Evolutionary conservation across 192 early-diverging fungal genomes (phyloP).

Genomic region (Funneliformis geosporum): DNA sequence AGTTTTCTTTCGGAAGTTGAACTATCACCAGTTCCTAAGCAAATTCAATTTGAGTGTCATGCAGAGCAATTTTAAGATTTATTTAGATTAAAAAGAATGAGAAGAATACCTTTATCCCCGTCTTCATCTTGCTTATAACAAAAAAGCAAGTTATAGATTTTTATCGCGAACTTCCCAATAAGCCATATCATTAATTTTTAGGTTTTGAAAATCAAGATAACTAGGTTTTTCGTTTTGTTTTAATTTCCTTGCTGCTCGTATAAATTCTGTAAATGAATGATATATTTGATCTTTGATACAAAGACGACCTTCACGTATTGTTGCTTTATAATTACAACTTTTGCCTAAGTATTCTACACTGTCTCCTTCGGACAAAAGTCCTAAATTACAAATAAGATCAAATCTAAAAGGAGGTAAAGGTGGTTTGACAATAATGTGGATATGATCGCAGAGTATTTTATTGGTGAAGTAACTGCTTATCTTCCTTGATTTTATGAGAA

Average conservation of each 20-base stretch:
- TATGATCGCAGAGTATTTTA: constrained; percentile 3
- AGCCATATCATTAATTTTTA: constrained; percentile 25
- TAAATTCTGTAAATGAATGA: constrained; percentile 26
- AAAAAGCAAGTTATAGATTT: constrained; percentile 17
- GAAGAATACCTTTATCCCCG: too few species aligned
- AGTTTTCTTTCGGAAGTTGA: too few species aligned
- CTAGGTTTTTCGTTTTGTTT: constrained; percentile 13
- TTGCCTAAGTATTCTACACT: constrained; percentile 28
- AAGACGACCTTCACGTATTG: constrained; percentile 25
- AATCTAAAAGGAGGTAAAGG: not conserved
- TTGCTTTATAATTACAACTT: constrained; percentile 26
- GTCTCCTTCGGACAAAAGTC: not conserved
- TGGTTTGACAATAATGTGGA: constrained; percentile 29
- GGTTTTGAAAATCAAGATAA: constrained; percentile 1
- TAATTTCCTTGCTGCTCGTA: constrained; percentile 23
- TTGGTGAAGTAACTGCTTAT: constrained; percentile 29
- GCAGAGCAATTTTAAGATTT: too few species aligned
- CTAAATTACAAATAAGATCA: not conserved
- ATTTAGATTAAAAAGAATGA: too few species aligned
- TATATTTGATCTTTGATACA: constrained; percentile 9
- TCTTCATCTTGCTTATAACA: too few species aligned
- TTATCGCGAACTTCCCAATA: constrained; percentile 22
- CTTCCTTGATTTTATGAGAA: constrained; percentile 10
- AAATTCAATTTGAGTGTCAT: too few species aligned
- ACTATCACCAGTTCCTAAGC: too few species aligned